phyloP scores from a whole-genome alignment of 495 filamentous ascomycete species.

The Lophiostoma macrostomum region DNA sequence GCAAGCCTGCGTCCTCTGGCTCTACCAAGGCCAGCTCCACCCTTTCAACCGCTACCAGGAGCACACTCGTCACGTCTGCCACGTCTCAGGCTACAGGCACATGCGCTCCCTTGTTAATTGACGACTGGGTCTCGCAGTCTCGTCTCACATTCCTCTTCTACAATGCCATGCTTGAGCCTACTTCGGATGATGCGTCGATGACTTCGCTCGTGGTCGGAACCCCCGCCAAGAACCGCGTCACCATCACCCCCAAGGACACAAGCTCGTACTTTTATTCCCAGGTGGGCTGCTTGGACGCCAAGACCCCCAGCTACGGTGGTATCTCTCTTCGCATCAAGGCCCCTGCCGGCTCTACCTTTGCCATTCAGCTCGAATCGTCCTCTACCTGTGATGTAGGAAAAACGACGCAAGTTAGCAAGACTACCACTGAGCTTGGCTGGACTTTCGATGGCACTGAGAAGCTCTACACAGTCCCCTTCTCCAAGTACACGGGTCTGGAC shows the following conservation, averaged over 20 bases:
- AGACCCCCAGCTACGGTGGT: conserved; percentile 54
- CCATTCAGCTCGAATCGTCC: conserved; percentile 51
- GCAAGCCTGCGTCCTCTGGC: background rate
- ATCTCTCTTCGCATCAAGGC: conserved; percentile 59
- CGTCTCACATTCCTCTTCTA: conserved; percentile 63
- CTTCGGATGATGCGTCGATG: conserved; percentile 61
- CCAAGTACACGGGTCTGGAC: conserved; percentile 52
- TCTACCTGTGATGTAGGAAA: conserved; percentile 41
- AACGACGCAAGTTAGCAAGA: conserved; percentile 39
- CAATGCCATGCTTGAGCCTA: conserved; percentile 57
- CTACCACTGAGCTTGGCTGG: conserved; percentile 54
- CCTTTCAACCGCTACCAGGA: background rate
- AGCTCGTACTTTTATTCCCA: conserved; percentile 60
- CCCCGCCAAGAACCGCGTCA: conserved; percentile 48
- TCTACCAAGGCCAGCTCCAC: background rate
- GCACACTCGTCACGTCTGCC: conserved; percentile 21
- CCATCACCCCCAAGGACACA: conserved; percentile 49
- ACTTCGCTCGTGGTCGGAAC: conserved; percentile 51
- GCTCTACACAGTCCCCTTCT: conserved; percentile 59
- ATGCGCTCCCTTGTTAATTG: conserved; percentile 54
- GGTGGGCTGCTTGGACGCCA: conserved; percentile 54
- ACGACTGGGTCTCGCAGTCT: conserved; percentile 63
- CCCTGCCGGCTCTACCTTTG: conserved; percentile 52
- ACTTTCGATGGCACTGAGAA: conserved; percentile 59
- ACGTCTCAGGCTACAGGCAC: conserved; percentile 36